phyloP scores from a whole-genome alignment of 2,329 filamentous ascomycete species.

The Rosellinia necatrix region DNA sequence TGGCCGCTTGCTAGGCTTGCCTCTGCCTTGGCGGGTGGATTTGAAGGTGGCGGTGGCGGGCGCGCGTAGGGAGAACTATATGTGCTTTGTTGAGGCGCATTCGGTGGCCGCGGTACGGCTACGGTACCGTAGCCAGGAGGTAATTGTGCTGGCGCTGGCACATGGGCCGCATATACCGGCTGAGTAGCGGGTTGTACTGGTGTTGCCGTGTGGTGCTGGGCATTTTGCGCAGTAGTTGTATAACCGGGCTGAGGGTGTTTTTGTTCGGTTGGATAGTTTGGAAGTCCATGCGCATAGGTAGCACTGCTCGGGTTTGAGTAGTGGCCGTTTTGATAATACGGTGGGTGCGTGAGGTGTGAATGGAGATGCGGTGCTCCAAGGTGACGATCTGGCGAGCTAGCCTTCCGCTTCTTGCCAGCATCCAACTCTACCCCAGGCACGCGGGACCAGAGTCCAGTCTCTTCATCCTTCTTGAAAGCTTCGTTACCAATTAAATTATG shows the following conservation, averaged over 20 bases:
- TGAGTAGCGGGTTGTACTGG: slow-evolving; percentile 34
- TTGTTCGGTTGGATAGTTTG: slow-evolving; percentile 30
- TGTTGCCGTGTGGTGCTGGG: slow-evolving; percentile 31
- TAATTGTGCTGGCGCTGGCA: slow-evolving; percentile 39
- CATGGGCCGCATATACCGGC: slow-evolving; percentile 34
- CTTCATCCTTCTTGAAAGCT: slow-evolving; percentile 63
- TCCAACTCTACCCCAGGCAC: slow-evolving; percentile 63
- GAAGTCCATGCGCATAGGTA: slow-evolving; percentile 32
- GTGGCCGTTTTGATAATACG: slow-evolving; percentile 39
- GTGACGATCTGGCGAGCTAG: slow-evolving; percentile 55
- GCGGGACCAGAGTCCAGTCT: slow-evolving; percentile 61
- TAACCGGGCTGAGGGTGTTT: slow-evolving; percentile 34
- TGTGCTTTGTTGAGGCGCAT: slow-evolving; percentile 37
- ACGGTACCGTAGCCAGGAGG: slow-evolving; percentile 34
- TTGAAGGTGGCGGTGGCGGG: slow-evolving; percentile 35
- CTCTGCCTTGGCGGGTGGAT: slow-evolving; percentile 34
- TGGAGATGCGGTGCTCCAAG: slow-evolving; percentile 37
- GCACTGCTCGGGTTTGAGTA: slow-evolving; percentile 35
- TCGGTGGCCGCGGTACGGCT: slow-evolving; percentile 33
- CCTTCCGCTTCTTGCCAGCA: slow-evolving; percentile 64
- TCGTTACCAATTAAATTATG: slow-evolving; percentile 67
- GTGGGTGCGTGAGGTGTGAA: slow-evolving; percentile 36
- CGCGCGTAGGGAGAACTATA: slow-evolving; percentile 42
- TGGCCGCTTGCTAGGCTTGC: slow-evolving; percentile 27
- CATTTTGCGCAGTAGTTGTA: slow-evolving; percentile 30